Conservation (phyloP, 108 stramenopile species). For the Fistulifera pelliculosa region DNA sequence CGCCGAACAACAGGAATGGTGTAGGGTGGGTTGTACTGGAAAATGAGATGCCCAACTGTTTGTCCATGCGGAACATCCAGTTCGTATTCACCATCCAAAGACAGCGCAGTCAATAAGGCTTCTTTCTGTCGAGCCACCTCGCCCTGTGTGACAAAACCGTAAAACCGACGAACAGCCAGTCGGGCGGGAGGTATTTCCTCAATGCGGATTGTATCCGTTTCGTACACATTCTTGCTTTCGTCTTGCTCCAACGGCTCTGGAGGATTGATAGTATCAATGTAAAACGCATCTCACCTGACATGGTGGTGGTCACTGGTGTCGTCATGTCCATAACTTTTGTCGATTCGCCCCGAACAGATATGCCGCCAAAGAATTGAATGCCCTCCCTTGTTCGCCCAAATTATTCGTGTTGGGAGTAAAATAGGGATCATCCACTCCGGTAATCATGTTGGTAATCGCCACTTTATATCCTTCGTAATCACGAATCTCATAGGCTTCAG, state of each 20-base stretch:
- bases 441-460: constrained; percentile 53
- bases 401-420: constrained; percentile 19
- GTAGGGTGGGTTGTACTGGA: constrained; percentile 95
- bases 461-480: constrained; percentile 74
- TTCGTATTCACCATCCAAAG: constrained; percentile 62
- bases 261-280: constrained; percentile 33
- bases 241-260: constrained; percentile 26
- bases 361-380: constrained; percentile 85
- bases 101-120: constrained; percentile 57
- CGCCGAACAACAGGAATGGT: constrained; percentile 83
- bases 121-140: constrained; percentile 85
- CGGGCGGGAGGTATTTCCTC: constrained; percentile 59
- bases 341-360: constrained; percentile 89
- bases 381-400: constrained; percentile 44
- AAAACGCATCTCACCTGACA: constrained; percentile 79
- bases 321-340: constrained; percentile 86
- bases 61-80: constrained; percentile 72
- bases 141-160: constrained; percentile 87
- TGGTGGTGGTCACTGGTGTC: constrained; percentile 84
- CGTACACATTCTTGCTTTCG: constrained; percentile 9
- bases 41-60: constrained; percentile 64
- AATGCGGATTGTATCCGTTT: constrained; percentile 47
- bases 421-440: constrained; percentile 26
- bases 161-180: constrained; percentile 67
- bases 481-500: constrained; percentile 75